Percentiles rank a stretch among this genome's conserved stretches.
Conservation (phyloP, 2,329 filamentous ascomycete genomes). For the Diaporthe australafricana region DNA sequence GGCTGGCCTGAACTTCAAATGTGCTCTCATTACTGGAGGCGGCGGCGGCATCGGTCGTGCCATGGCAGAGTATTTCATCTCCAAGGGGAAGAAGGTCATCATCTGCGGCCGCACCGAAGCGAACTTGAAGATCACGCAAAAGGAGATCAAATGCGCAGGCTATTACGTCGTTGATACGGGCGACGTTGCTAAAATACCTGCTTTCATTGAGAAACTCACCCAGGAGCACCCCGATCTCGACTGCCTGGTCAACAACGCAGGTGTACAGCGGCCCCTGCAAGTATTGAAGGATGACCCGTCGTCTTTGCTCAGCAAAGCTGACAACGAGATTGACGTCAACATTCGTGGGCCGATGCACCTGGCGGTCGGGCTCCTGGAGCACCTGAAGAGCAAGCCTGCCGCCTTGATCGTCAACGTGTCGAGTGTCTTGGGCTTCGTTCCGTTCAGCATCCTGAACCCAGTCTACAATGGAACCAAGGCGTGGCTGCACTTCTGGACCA, state of each 20-base stretch:
- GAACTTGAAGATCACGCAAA: constrained; percentile 57
- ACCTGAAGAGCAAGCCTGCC: constrained; percentile 56
- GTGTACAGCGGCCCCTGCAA: constrained; percentile 65
- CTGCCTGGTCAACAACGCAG: constrained; percentile 70
- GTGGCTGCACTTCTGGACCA: constrained; percentile 67
- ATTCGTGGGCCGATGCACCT: constrained; percentile 69
- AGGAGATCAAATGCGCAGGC: constrained; percentile 56
- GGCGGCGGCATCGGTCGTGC: constrained; percentile 64
- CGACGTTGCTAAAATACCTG: constrained; percentile 53
- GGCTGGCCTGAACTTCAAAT: constrained; percentile 50
- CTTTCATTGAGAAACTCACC: constrained; percentile 58
- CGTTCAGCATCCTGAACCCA: constrained; percentile 64
- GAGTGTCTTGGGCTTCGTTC: constrained; percentile 64
- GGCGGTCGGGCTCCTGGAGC: constrained; percentile 58
- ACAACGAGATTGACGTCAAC: constrained; percentile 69
- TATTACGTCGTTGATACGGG: constrained; percentile 67
- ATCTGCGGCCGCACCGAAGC: constrained; percentile 66
- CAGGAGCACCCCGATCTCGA: constrained; percentile 65
- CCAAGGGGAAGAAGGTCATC: constrained; percentile 61
- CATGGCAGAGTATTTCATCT: constrained; percentile 58
- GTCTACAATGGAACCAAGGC: constrained; percentile 71
- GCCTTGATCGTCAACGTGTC: constrained; percentile 66
- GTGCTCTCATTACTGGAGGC: constrained; percentile 62
- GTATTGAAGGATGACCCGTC: constrained; percentile 51
- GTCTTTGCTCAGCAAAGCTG: constrained; percentile 61